Base-by-base conservation (phyloP, 495 filamentous ascomycete genomes). In the Coniosporium apollinis region DNA sequence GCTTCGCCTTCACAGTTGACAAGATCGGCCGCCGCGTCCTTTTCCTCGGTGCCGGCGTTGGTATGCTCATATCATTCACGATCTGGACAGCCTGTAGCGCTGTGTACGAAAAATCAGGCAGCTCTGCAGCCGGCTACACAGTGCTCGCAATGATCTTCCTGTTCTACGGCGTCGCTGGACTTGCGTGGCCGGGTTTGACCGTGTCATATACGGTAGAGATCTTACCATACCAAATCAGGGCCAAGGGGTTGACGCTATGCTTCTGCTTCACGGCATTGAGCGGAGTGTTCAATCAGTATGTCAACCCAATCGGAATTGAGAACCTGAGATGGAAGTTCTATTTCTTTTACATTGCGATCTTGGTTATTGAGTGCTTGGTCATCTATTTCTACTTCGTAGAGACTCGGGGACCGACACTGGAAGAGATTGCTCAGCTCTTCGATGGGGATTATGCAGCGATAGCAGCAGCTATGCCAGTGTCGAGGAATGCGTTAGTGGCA, bases 341-440 rank as follows among this genome's bases (percentile, higher is more conserved):
- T 38, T 36, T 44, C 24, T 16, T 43, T 13, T 45, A 34, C 22
- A 34, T 42, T 26, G 32, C 26, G 10, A 35, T 39, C 22, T 41
- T 53, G 28, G 41, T 43, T 29, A 16, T 51, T 21, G 45, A 52
- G 34, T 35, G 44, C 38, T 5, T 46, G 15, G 43, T 44, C 31
- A 75, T 77, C 32, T 81, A 71, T 50, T 72, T 77, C 43, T 62
- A 74, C 38, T 76, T 74, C 45, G 67, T 74, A 0, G 78, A 83
- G 52, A 82, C 77, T 4, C 67, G 66, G 19, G 68, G 67, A 7
- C 66, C 67, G 34, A 80, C 76, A 4, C 62, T 83, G 30, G 78
- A 82, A 50, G 74, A 82, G 51, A 50, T 83, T 22, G 60, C 64
- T 21, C 67, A 69, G 43, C 70, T 82, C 33, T 82, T 83, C 50